Percentiles rank a stretch among this genome's conserved stretches.
These are phyloP conservation scores for Termitomyces sp. DNA, from an alignment of 768 basidiomycete species.

Conservation along the genomic window DNA sequence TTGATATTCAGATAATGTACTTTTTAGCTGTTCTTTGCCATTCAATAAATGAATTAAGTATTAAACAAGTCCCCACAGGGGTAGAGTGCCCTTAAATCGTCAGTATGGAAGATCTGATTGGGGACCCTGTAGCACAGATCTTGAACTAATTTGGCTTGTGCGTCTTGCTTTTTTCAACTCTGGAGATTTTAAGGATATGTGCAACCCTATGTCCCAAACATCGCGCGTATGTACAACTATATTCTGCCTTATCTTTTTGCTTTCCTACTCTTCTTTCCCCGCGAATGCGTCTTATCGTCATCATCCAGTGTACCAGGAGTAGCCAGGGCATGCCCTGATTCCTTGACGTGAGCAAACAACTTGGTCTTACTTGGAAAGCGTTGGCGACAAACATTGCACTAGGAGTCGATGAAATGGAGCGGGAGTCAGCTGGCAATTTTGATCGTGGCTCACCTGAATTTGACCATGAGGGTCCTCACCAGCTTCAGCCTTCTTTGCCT, in stretches of 20 bases:
- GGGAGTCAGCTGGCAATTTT: background rate
- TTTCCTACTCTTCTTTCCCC: slow-evolving; percentile 37
- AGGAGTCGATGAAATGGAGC: slow-evolving; percentile 25
- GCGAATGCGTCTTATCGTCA: slow-evolving; percentile 11
- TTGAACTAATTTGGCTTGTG: too few relatives aligned
- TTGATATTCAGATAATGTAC: background rate
- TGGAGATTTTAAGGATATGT: too few relatives aligned
- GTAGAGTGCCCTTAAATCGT: too few relatives aligned
- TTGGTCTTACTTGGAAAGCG: slow-evolving; percentile 67
- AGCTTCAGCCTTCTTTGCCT: slow-evolving; percentile 63
- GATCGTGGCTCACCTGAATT: slow-evolving; percentile 1
- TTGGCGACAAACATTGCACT: slow-evolving; percentile 69
- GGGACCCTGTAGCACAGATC: background rate
- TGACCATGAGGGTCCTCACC: slow-evolving; percentile 25
- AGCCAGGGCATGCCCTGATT: slow-evolving; percentile 67
- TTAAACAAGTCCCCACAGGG: too few relatives aligned
- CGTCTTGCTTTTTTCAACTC: too few relatives aligned
- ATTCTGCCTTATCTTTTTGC: slow-evolving; percentile 22
- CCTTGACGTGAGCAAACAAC: slow-evolving; percentile 69
- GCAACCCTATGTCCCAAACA: too few relatives aligned
- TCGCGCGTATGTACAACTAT: background rate
- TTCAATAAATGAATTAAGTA: background rate
- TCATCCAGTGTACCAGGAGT: slow-evolving; percentile 24
- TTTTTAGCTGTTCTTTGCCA: background rate
- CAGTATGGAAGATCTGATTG: too few relatives aligned